These are phyloP conservation scores for Pseudocercospora crystallina DNA, from an alignment of 2,329 filamentous ascomycete species.

Conservation along the genomic window DNA sequence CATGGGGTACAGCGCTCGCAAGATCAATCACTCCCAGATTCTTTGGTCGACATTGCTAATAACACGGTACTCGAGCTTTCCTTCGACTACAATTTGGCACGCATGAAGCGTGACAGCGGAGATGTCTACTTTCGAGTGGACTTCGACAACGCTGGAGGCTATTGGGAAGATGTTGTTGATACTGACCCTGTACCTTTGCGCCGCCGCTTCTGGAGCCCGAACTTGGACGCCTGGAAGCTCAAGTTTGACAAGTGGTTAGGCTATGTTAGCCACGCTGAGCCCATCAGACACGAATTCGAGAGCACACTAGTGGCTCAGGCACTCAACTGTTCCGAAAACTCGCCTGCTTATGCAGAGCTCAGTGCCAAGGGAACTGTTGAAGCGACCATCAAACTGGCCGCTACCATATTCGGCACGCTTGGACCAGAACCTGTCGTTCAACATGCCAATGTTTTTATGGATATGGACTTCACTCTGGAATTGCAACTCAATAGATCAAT, in stretches of 20 bases:
- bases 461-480: background rate
- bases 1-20: background rate
- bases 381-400: background rate
- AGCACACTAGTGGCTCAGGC: background rate
- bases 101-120: background rate
- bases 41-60: background rate
- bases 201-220: background rate
- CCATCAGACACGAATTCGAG: background rate
- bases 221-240: background rate
- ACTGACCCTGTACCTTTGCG: background rate
- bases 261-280: background rate
- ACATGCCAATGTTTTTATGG: background rate
- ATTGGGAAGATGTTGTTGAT: constrained; percentile 4
- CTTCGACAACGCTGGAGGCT: background rate
- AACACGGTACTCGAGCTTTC: background rate
- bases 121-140: constrained; percentile 1
- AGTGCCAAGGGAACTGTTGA: background rate
- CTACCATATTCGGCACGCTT: background rate
- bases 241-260: background rate
- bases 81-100: background rate
- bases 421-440: background rate
- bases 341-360: background rate
- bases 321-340: background rate
- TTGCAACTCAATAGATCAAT: background rate
- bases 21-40: background rate